Base-by-base conservation (phyloP, 768 basidiomycete genomes). In the Russula griseocarnosa region DNA sequence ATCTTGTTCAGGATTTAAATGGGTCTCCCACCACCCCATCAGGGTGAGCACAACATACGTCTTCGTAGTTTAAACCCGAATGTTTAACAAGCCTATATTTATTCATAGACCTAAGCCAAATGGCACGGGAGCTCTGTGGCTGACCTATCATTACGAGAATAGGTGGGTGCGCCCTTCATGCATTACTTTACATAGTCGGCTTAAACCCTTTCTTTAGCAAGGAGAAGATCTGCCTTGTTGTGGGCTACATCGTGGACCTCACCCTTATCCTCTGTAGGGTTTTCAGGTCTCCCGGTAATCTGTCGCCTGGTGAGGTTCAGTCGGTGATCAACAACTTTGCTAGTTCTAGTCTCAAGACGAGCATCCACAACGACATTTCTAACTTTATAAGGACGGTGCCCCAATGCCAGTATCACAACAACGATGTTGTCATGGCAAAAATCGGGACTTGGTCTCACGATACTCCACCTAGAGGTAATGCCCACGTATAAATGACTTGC, bases 381-480 rank as follows among this genome's bases (percentile, higher is more conserved):
- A 13, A 13, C 16, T 64, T 64, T 5, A 14, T 60, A 11, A 1
- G 1, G 5, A 53, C 24, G 8, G 28, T 10, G 7, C 13, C 58
- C 32, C 20, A 7, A 20, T 13, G 22, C 18, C 16, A 3, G 24
- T 28, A 38, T 42, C 11, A 8, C 4, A 16, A 59, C 9, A 47
- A 26, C 0, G 63, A 64, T 24, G 9, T 55, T 5, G 9, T 59
- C 34, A 8, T 59, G n/a, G 57, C 54, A 38, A 59, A 32, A 13
- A 59, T 40, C 8, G 40, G 7, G 63, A 64, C 18, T 46, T 64
- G 46, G 50, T 55, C 28, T 7, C 3, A 26, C 24, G 20, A 49
- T 6, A 24, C 14, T 26, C 0, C 11, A 22, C 47, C 22, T 11
- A 3, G 6, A 3, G 20, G 38, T 16, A 16, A 40, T 14, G 36